phyloP scores from a whole-genome alignment of 2,329 filamentous ascomycete genomes.

The Aspergillus pseudoviridinutans region DNA sequence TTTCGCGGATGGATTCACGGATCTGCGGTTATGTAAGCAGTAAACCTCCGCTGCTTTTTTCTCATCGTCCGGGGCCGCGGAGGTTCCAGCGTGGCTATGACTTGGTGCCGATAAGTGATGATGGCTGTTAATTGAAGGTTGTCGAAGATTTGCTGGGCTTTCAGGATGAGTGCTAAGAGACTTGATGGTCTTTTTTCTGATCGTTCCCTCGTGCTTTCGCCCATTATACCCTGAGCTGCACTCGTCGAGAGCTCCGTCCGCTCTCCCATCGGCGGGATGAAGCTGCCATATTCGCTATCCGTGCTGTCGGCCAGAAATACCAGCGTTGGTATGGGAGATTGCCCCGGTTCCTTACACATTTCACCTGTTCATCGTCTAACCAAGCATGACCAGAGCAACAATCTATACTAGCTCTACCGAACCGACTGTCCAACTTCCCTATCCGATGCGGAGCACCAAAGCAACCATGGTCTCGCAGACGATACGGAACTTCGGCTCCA shows the following conservation, averaged over 20 bases:
- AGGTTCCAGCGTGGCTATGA: neutral
- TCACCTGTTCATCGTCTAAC: neutral
- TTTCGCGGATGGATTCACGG: conserved; percentile 17
- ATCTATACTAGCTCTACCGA: neutral
- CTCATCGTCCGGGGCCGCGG: conserved; percentile 5
- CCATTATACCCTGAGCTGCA: conserved; percentile 11
- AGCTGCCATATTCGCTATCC: conserved; percentile 21
- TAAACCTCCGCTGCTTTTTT: conserved; percentile 14
- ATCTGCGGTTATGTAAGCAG: conserved; percentile 31
- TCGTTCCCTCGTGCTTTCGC: conserved; percentile 4
- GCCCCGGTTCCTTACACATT: neutral
- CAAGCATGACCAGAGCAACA: neutral
- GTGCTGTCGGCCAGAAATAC: conserved; percentile 14
- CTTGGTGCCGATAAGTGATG: neutral
- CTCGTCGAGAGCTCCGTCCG: conserved; percentile 3
- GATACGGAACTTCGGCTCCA: neutral
- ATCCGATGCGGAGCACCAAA: neutral
- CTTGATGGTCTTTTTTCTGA: conserved; percentile 2
- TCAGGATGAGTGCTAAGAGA: conserved; percentile 19
- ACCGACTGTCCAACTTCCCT: neutral
- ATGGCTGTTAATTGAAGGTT: conserved; percentile 5
- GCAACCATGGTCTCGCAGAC: neutral
- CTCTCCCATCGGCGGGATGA: conserved; percentile 25
- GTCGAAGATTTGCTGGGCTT: neutral
- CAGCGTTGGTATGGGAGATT: neutral